These are phyloP conservation scores for Salix udensis DNA, from an alignment of 345 rosid genomes.

Conservation along the genomic window DNA sequence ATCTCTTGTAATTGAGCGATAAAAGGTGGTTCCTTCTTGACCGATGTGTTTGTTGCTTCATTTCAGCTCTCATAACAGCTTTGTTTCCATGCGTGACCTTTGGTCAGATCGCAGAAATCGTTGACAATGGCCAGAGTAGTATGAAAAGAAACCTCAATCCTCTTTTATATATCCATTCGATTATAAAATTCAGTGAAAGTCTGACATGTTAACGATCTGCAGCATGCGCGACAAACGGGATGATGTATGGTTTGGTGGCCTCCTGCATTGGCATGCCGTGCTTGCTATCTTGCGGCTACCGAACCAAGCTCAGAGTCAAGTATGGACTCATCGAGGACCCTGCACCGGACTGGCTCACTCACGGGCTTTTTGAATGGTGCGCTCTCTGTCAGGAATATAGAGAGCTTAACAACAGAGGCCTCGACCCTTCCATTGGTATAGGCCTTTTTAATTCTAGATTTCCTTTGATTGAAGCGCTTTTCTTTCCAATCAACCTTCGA, in stretches of 20 bases:
- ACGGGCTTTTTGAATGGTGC: no score
- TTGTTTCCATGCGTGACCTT: constrained; percentile 47
- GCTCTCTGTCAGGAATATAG: no score
- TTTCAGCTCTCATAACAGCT: constrained; percentile 50
- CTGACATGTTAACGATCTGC: background rate
- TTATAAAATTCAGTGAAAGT: no score
- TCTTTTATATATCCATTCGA: no score
- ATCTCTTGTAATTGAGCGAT: background rate
- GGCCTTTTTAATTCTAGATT: no score
- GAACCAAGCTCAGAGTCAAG: no score
- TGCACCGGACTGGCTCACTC: no score
- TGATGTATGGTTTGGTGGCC: constrained; percentile 39
- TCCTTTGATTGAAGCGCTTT: no score
- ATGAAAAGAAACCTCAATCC: background rate
- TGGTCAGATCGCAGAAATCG: constrained; percentile 62
- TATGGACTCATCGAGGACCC: no score
- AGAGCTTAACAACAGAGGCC: no score
- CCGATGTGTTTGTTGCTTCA: background rate
- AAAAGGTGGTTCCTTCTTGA: background rate
- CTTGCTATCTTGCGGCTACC: constrained; percentile 44
- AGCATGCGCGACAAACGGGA: constrained; percentile 53
- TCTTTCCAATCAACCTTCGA: no score
- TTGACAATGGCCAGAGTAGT: constrained; percentile 50
- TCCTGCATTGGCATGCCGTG: constrained; percentile 41
- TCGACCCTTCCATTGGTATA: no score